Evolutionary conservation across 495 filamentous ascomycete genomes (phyloP).

Genomic region (Xylaria acuta): DNA sequence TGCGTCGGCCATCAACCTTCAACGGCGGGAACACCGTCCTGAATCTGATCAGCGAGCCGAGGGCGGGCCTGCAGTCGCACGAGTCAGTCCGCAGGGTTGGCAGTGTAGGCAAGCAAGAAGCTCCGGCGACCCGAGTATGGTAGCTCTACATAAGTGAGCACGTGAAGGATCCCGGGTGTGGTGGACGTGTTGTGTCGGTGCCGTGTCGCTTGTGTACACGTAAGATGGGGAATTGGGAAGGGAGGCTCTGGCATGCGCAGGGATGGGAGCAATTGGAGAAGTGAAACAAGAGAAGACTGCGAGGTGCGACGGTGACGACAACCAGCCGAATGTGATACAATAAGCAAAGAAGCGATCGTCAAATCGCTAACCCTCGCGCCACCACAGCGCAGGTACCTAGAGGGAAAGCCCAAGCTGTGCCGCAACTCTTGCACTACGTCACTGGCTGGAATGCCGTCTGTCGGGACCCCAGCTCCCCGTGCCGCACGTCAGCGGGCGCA

Average conservation of each 20-base stretch:
- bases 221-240: not conserved
- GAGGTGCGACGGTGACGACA: not conserved
- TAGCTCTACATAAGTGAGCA: constrained; percentile 8
- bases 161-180: not conserved
- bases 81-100: not conserved
- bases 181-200: not conserved
- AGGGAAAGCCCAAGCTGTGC: not conserved
- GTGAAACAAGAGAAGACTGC: not conserved
- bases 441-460: not conserved
- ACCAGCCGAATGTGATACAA: not conserved
- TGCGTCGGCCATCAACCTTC: constrained; percentile 3
- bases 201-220: not conserved
- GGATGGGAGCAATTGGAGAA: constrained; percentile 8
- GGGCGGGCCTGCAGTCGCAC: not conserved
- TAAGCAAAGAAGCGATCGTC: not conserved
- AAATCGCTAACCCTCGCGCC: not conserved
- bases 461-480: not conserved
- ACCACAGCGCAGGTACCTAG: not conserved
- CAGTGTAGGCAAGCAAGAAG: not conserved
- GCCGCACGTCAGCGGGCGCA: not conserved
- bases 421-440: not conserved
- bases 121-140: not conserved
- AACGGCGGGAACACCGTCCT: not conserved
- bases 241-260: constrained; percentile 6
- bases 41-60: not conserved